Evolutionary conservation across 1,139 yeast species (phyloP).

Genomic region (Diutina ranongensis): DNA sequence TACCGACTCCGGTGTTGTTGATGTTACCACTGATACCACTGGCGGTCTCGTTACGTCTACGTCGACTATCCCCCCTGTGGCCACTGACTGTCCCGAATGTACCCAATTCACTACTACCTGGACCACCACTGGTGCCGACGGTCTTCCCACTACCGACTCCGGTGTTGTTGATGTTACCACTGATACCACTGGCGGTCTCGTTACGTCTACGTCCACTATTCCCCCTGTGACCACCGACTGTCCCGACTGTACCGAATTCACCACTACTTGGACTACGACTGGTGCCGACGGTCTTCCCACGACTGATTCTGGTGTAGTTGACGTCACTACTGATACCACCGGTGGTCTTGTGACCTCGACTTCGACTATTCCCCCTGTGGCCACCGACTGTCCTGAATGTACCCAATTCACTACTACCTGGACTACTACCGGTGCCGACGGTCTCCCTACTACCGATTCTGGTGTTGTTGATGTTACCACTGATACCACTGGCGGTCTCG

Average conservation of each 20-base stretch:
- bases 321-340: neutral
- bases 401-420: no score
- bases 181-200: neutral
- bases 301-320: no score
- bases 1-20: conserved; percentile 3
- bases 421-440: no score
- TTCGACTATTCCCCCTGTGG: no score
- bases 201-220: neutral
- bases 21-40: neutral
- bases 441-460: no score
- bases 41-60: neutral
- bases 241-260: neutral
- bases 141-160: neutral
- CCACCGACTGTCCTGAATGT: no score
- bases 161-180: conserved; percentile 5
- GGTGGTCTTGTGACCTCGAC: neutral
- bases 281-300: neutral
- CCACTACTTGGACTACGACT: neutral
- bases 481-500: no score
- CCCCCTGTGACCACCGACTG: neutral
- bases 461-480: no score
- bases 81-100: neutral
- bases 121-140: conserved; percentile 1
- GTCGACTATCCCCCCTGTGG: neutral
- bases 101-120: conserved; percentile 2